Percentiles rank a stretch among this genome's conserved stretches.
phyloP scores from a whole-genome alignment of 208 protist species.

The Vickermania ingenoplastis region DNA sequence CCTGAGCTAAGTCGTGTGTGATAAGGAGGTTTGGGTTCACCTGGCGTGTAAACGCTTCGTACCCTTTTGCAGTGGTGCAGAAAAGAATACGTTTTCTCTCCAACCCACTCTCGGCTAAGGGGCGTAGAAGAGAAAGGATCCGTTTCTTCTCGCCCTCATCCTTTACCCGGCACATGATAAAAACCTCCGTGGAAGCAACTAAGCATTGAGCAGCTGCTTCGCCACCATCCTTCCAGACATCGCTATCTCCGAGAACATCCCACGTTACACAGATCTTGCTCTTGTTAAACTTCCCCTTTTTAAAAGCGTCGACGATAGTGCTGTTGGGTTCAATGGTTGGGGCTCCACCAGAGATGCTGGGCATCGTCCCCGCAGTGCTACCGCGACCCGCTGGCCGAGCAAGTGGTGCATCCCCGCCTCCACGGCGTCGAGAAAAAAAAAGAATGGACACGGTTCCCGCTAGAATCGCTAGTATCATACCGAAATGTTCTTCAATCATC shows the following conservation, averaged over 20 bases:
- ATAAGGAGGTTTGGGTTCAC: constrained; percentile 60
- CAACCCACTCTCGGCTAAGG: constrained; percentile 22
- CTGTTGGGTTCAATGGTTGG: constrained; percentile 3
- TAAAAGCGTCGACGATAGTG: constrained; percentile 19
- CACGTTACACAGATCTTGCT: constrained; percentile 55
- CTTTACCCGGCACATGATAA: constrained; percentile 65
- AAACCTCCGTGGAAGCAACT: constrained; percentile 49
- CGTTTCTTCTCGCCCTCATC: constrained; percentile 30
- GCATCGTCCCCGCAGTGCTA: neutral
- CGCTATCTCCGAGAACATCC: constrained; percentile 48
- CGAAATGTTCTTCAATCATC: constrained; percentile 24
- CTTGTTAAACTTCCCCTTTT: constrained; percentile 30
- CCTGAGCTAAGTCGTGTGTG: constrained; percentile 35
- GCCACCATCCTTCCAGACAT: constrained; percentile 34
- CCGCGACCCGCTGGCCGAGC: too few relatives aligned
- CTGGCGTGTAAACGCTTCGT: constrained; percentile 79
- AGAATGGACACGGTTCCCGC: constrained; percentile 52
- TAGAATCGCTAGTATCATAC: constrained; percentile 30
- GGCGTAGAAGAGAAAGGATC: constrained; percentile 30
- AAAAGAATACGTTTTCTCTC: constrained; percentile 75
- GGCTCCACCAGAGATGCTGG: neutral
- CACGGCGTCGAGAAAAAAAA: constrained; percentile 29
- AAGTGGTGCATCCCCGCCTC: too few relatives aligned
- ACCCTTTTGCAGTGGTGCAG: constrained; percentile 69
- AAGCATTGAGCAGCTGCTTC: constrained; percentile 30